Conservation (phyloP, 345 rosid species). For the Litchi chinensis region DNA sequence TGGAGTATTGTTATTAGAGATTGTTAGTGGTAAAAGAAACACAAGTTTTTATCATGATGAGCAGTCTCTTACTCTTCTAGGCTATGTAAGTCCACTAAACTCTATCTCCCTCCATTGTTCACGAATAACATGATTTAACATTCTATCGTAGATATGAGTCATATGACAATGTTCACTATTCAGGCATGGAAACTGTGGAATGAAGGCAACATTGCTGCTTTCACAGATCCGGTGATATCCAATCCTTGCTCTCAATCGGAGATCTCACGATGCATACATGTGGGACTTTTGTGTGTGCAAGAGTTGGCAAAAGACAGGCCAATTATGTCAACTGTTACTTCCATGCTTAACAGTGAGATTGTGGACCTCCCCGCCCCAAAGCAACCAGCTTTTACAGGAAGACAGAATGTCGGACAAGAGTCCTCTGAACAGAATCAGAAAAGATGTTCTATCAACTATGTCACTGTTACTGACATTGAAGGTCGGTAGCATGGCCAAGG, state of each 20-base stretch:
- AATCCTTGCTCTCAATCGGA: slow-evolving; percentile 4
- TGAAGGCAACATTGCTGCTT: not conserved
- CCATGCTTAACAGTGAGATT: slow-evolving; percentile 30
- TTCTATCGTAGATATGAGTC: not conserved
- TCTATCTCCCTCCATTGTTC: too few species aligned
- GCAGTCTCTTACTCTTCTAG: slow-evolving; percentile 24
- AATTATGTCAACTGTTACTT: slow-evolving; percentile 14
- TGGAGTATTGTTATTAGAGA: slow-evolving; percentile 45
- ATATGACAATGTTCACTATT: not conserved
- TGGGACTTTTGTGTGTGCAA: slow-evolving; percentile 35
- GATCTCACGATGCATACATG: slow-evolving; percentile 20
- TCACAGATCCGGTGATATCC: slow-evolving; percentile 9
- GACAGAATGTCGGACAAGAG: not conserved
- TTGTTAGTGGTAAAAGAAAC: slow-evolving; percentile 40
- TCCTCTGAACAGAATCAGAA: not conserved
- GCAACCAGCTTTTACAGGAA: slow-evolving; percentile 20
- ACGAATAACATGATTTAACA: not conserved
- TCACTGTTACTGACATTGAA: slow-evolving; percentile 15
- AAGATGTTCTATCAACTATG: slow-evolving; percentile 15
- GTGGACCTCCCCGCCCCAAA: slow-evolving; percentile 24
- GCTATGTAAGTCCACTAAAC: slow-evolving; percentile 27
- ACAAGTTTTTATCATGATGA: slow-evolving; percentile 26
- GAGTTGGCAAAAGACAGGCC: slow-evolving; percentile 31
- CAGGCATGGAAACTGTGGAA: slow-evolving; percentile 36
- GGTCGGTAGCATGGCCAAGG: slow-evolving; percentile 14